Evolutionary conservation across 345 rosid species (phyloP).

Genomic region (Eucalyptus fibrosa): DNA sequence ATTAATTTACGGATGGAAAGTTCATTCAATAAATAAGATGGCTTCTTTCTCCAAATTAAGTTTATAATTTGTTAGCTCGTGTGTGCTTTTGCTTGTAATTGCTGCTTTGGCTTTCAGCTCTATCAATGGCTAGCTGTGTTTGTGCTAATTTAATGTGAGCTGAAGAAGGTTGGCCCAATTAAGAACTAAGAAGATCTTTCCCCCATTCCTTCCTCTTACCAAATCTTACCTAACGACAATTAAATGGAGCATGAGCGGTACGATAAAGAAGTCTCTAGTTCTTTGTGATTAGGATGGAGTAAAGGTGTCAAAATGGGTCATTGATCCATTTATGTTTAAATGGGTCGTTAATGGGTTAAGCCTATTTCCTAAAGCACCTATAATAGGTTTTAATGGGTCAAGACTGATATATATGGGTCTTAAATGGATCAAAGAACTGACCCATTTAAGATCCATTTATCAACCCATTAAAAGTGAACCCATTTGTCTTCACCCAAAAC

Average conservation of each 20-base stretch:
- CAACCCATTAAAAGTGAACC: no score
- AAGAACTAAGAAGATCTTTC: not conserved
- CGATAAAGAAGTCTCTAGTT: not conserved
- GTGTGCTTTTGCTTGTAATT: not conserved
- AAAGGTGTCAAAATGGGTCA: no score
- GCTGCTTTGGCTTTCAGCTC: not conserved
- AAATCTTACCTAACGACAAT: not conserved
- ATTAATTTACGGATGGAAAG: not conserved
- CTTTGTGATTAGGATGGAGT: not conserved
- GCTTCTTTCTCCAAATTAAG: not conserved
- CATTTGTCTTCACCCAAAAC: no score
- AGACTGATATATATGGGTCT: no score
- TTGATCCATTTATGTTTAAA: no score
- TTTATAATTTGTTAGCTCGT: not conserved
- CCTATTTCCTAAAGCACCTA: no score
- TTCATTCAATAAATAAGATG: not conserved
- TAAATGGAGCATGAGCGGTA: not conserved
- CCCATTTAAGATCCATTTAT: no score
- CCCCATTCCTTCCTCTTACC: not conserved
- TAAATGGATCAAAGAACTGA: no score
- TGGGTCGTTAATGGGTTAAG: no score
- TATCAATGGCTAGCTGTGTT: not conserved
- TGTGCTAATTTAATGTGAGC: not conserved
- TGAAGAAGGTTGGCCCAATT: not conserved
- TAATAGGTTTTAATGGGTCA: no score